A percentile compares a stretch with the other conserved stretches of the same genome.
Conservation (phyloP, 495 filamentous ascomycete genomes). For the Neurospora africana region DNA sequence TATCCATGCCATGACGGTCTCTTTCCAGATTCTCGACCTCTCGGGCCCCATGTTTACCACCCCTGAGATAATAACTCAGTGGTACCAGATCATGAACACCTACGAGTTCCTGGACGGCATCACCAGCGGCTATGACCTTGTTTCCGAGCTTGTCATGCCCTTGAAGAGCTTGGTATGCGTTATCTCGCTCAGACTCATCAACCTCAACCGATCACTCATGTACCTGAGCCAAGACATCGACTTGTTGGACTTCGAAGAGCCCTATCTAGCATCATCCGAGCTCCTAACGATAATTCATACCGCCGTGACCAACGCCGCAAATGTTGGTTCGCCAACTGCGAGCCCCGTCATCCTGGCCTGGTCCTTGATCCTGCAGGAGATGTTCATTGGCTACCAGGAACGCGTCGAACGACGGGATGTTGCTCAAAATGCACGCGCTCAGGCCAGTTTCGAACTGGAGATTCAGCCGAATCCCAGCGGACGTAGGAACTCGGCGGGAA, state of each 20-base stretch:
- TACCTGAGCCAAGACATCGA: constrained; percentile 32
- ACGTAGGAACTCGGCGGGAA: constrained; percentile 39
- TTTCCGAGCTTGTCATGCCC: constrained; percentile 47
- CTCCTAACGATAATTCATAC: constrained; percentile 56
- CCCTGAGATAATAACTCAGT: constrained; percentile 47
- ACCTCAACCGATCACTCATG: constrained; percentile 43
- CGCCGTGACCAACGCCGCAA: constrained; percentile 43
- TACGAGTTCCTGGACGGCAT: constrained; percentile 51
- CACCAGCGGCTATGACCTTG: constrained; percentile 24
- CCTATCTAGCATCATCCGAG: constrained; percentile 53
- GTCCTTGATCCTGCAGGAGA: constrained; percentile 60
- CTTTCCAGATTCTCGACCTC: constrained; percentile 59
- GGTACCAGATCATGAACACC: constrained; percentile 61
- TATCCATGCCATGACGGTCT: constrained; percentile 58
- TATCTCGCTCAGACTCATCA: constrained; percentile 64
- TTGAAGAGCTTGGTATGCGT: constrained; percentile 59
- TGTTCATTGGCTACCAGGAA: constrained; percentile 48
- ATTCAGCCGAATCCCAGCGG: constrained; percentile 25
- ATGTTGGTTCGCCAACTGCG: constrained; percentile 36
- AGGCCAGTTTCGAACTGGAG: constrained; percentile 40
- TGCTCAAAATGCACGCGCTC: constrained; percentile 52
- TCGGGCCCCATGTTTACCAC: constrained; percentile 44
- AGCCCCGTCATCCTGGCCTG: constrained; percentile 66
- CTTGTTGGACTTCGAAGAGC: constrained; percentile 30
- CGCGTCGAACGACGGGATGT: constrained; percentile 49